These are phyloP conservation scores for Amphibolis antarctica DNA, from an alignment of 106 monocot species.

Conservation along the genomic window DNA sequence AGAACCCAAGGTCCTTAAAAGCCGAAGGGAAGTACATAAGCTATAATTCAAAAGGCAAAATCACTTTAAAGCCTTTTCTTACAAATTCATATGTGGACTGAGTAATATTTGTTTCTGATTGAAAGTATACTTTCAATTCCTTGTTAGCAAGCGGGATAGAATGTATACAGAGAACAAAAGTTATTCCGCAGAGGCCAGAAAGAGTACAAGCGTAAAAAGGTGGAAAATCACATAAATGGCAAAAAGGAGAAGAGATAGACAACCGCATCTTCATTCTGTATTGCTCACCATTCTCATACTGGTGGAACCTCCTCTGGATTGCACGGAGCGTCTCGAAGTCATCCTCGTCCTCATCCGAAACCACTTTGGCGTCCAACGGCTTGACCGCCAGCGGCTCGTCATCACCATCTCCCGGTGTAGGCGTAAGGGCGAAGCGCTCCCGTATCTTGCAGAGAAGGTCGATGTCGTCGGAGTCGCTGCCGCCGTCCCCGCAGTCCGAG, in stretches of 20 bases:
- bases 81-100: too few relatives aligned
- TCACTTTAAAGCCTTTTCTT: too few relatives aligned
- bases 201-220: not conserved
- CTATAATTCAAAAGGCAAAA: too few relatives aligned
- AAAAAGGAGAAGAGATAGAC: not conserved
- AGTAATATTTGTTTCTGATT: too few relatives aligned
- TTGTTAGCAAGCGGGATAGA: too few relatives aligned
- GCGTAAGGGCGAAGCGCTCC: constrained; percentile 22
- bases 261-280: too few relatives aligned
- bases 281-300: constrained; percentile 52
- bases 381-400: not conserved
- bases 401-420: not conserved
- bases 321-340: constrained; percentile 62
- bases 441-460: constrained; percentile 43
- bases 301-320: constrained; percentile 58
- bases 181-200: too few relatives aligned
- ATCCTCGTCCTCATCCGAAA: constrained; percentile 48
- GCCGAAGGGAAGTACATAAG: too few relatives aligned
- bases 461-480: constrained; percentile 31
- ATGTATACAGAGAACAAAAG: too few relatives aligned
- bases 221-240: not conserved
- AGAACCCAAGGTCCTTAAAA: too few relatives aligned
- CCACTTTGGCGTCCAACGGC: not conserved
- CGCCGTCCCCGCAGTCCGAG: constrained; percentile 12
- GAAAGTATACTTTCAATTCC: too few relatives aligned